These are phyloP conservation scores for Linum usitatissimum DNA, from an alignment of 345 rosid species.

Conservation along the genomic window DNA sequence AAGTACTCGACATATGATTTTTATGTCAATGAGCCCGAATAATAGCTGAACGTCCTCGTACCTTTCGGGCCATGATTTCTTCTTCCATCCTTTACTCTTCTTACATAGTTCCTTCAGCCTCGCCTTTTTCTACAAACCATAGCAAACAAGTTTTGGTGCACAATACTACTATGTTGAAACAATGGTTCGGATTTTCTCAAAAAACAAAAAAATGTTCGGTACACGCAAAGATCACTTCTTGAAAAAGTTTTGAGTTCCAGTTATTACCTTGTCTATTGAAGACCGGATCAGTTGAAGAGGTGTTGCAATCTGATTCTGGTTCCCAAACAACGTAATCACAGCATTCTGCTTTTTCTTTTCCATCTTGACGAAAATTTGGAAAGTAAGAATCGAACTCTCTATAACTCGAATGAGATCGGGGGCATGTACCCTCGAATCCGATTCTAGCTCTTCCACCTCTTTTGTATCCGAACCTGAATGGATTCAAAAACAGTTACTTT, in stretches of 20 bases:
- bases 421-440: slow-evolving; percentile 41
- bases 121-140: slow-evolving; percentile 44
- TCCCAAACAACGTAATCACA: slow-evolving; percentile 53
- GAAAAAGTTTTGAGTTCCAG: background rate
- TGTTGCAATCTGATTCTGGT: slow-evolving; percentile 50
- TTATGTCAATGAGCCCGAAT: slow-evolving; percentile 58
- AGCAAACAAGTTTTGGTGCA: background rate
- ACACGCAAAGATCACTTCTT: background rate
- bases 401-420: slow-evolving; percentile 54
- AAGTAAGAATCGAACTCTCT: slow-evolving; percentile 57
- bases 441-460: slow-evolving; percentile 43
- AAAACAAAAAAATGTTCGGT: no score
- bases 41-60: slow-evolving; percentile 52
- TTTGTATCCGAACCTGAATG: slow-evolving; percentile 47
- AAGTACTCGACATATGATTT: slow-evolving; percentile 54
- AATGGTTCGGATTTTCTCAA: no score
- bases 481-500: background rate
- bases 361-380: slow-evolving; percentile 59
- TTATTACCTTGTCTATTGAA: slow-evolving; percentile 53
- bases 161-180: background rate
- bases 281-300: slow-evolving; percentile 71
- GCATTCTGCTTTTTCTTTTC: slow-evolving; percentile 55
- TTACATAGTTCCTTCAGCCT: slow-evolving; percentile 59
- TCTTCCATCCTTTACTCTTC: slow-evolving; percentile 67
- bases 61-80: slow-evolving; percentile 71